Conservation (phyloP, 768 basidiomycete genomes). For the Psilocybe subaeruginosa region DNA sequence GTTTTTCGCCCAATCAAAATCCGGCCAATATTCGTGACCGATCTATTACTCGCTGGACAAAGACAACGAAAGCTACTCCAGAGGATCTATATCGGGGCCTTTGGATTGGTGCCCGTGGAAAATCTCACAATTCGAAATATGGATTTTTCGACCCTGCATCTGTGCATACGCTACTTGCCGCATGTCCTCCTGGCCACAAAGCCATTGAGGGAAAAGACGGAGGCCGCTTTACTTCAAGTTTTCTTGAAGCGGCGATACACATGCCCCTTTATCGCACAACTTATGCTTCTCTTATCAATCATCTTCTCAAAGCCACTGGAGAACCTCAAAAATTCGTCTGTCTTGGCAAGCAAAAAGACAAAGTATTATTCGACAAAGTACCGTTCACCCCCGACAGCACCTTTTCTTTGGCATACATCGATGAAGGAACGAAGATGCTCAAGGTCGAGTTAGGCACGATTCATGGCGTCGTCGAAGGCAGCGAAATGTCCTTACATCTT, state of each 20-base stretch:
- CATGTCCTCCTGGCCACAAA: conserved; percentile 54
- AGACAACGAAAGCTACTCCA: conserved; percentile 52
- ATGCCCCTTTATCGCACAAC: conserved; percentile 57
- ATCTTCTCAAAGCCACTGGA: conserved; percentile 39
- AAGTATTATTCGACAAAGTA: conserved; percentile 55
- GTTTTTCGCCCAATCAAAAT: conserved; percentile 51
- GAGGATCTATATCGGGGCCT: conserved; percentile 59
- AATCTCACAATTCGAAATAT: conserved; percentile 35
- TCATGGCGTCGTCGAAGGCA: conserved; percentile 67
- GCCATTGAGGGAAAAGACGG: conserved; percentile 67
- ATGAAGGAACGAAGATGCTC: conserved; percentile 37
- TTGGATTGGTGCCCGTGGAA: conserved; percentile 52
- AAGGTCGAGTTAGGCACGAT: conserved; percentile 61
- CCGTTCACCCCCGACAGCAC: conserved; percentile 56
- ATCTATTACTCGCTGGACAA: conserved; percentile 59
- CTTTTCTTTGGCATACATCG: conserved; percentile 47
- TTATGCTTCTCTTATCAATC: conserved; percentile 49
- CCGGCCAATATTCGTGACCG: conserved; percentile 44
- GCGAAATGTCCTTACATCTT: conserved; percentile 60
- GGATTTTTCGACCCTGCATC: conserved; percentile 47
- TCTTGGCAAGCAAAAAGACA: conserved; percentile 49
- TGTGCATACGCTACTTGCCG: conserved; percentile 59
- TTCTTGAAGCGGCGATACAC: conserved; percentile 49
- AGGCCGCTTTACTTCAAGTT: conserved; percentile 60
- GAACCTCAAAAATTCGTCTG: conserved; percentile 53